These are phyloP conservation scores for Biscogniauxia sp. DNA, from an alignment of 2,329 filamentous ascomycete species.

Conservation along the genomic window DNA sequence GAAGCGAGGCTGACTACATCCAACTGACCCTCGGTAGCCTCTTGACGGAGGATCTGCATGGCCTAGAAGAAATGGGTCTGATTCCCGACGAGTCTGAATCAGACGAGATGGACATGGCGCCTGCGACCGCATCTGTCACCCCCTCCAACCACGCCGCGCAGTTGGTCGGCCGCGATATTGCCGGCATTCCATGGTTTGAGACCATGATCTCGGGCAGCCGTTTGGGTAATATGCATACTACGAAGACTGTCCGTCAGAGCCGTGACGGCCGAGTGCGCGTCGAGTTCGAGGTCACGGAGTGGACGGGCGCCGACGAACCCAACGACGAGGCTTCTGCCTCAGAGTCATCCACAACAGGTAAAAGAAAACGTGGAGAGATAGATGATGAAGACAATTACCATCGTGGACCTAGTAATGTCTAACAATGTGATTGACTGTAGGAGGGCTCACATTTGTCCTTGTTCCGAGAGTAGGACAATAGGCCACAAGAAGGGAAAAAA, in stretches of 20 bases:
- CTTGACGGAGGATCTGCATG: constrained; percentile 64
- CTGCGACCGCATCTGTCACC: constrained; percentile 27
- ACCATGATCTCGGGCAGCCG: constrained; percentile 73
- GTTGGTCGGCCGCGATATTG: constrained; percentile 54
- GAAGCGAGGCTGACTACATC: constrained; percentile 72
- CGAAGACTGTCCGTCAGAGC: constrained; percentile 52
- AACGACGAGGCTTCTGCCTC: constrained; percentile 35
- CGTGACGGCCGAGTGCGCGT: constrained; percentile 64
- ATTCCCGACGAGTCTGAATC: constrained; percentile 49
- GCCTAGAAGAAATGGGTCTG: constrained; percentile 73
- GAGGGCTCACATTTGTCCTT: not conserved
- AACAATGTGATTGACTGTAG: not conserved
- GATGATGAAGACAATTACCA: constrained; percentile 27
- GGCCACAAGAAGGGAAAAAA: not conserved
- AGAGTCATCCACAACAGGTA: constrained; percentile 40
- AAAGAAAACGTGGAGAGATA: constrained; percentile 51
- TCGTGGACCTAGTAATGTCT: not conserved
- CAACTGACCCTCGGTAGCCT: constrained; percentile 79
- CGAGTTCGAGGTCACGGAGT: constrained; percentile 85
- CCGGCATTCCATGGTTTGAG: constrained; percentile 84
- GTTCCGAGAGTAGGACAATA: not conserved
- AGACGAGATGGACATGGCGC: constrained; percentile 25
- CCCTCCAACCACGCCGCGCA: constrained; percentile 33
- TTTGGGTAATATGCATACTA: constrained; percentile 65
- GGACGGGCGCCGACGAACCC: constrained; percentile 46